These are phyloP conservation scores for Crepidotus sp. DNA, from an alignment of 1,284 basidiomycete species.

Conservation along the genomic window DNA sequence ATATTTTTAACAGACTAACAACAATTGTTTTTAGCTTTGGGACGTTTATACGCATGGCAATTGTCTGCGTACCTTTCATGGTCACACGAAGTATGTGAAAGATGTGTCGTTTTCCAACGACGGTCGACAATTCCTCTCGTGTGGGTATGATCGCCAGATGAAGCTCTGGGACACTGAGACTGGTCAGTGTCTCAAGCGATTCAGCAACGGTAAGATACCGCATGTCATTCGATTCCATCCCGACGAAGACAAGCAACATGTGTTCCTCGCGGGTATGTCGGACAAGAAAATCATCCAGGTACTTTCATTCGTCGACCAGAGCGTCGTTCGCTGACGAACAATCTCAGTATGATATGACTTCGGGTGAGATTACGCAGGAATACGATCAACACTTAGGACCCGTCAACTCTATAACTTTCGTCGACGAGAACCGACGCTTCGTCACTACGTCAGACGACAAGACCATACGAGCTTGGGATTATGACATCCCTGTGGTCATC, in stretches of 20 bases:
- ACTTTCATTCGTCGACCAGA: constrained; percentile 20
- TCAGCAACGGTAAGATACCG: constrained; percentile 94
- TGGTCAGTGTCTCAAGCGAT: constrained; percentile 90
- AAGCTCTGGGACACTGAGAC: constrained; percentile 99
- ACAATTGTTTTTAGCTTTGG: constrained; percentile 65
- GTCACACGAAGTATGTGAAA: constrained; percentile 94
- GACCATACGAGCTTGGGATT: constrained; percentile 98
- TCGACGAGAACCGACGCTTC: constrained; percentile 93
- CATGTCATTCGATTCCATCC: constrained; percentile 95
- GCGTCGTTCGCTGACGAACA: constrained; percentile 1
- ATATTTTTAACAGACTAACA: background rate
- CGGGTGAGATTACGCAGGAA: constrained; percentile 92
- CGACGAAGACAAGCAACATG: constrained; percentile 90
- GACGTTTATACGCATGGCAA: constrained; percentile 97
- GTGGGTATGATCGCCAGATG: constrained; percentile 93
- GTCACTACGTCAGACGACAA: constrained; percentile 99
- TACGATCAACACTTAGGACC: constrained; percentile 98
- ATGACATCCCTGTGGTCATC: constrained; percentile 97
- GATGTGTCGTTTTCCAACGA: constrained; percentile 94
- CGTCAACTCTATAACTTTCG: constrained; percentile 97
- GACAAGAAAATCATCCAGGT: constrained; percentile 99
- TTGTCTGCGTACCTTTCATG: constrained; percentile 94
- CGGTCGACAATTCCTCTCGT: constrained; percentile 84
- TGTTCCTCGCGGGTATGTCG: constrained; percentile 97
- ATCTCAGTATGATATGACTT: constrained; percentile 83